Percentiles rank a stretch among this genome's conserved stretches.
phyloP scores from a whole-genome alignment of 2,329 filamentous ascomycete species.

The Clarireedia hainanense region DNA sequence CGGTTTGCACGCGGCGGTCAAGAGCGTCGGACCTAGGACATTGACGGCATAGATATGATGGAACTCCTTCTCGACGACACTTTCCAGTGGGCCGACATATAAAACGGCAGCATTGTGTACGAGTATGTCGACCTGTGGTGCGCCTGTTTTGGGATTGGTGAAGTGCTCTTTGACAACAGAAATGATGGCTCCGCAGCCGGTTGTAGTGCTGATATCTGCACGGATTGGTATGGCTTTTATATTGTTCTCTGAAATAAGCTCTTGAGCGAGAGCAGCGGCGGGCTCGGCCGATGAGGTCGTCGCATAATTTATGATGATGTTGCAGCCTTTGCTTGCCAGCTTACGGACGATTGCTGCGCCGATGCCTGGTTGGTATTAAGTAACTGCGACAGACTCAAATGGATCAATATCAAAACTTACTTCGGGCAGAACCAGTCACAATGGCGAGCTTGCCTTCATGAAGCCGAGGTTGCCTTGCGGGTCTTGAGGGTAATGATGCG shows the following conservation, averaged over 20 bases:
- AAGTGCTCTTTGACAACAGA: slow-evolving; percentile 36
- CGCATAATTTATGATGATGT: slow-evolving; percentile 55
- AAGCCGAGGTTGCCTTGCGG: slow-evolving; percentile 32
- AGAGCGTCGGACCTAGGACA: slow-evolving; percentile 67
- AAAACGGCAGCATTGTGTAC: slow-evolving; percentile 75
- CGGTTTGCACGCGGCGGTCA: slow-evolving; percentile 62
- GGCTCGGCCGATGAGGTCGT: slow-evolving; percentile 46
- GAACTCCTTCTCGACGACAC: slow-evolving; percentile 58
- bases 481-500: background rate
- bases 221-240: slow-evolving; percentile 55
- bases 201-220: slow-evolving; percentile 58
- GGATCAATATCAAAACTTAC: slow-evolving; percentile 34
- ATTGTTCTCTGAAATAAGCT: slow-evolving; percentile 45
- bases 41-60: slow-evolving; percentile 67
- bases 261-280: slow-evolving; percentile 43
- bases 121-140: slow-evolving; percentile 67
- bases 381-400: too few relatives aligned
- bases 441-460: slow-evolving; percentile 64
- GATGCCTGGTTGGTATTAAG: slow-evolving; percentile 47
- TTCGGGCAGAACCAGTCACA: slow-evolving; percentile 68
- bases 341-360: slow-evolving; percentile 54
- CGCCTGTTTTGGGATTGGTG: slow-evolving; percentile 31
- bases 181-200: slow-evolving; percentile 51
- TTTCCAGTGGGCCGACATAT: slow-evolving; percentile 54
- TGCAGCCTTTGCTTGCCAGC: slow-evolving; percentile 56